Conservation (phyloP, 2,329 filamentous ascomycete species). For the Monosporascus ibericus region DNA sequence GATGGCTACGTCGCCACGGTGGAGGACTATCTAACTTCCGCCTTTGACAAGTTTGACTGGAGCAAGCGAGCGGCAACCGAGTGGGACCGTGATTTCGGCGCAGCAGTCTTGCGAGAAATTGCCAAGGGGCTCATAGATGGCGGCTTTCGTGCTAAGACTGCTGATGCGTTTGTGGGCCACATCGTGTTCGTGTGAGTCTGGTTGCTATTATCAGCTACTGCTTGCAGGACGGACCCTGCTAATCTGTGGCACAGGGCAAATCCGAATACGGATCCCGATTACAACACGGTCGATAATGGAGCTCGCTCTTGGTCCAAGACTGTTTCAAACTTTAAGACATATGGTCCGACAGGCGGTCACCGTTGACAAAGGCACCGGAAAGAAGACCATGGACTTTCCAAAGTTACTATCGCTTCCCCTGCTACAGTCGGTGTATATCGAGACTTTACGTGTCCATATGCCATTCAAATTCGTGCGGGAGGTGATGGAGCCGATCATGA, state of each 20-base stretch:
- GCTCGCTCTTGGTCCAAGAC: constrained; percentile 8
- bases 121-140: constrained; percentile 12
- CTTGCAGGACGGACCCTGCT: neutral
- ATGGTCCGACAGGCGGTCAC: neutral
- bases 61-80: constrained; percentile 7
- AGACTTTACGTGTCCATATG: too few relatives aligned
- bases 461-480: too few relatives aligned
- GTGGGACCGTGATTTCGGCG: constrained; percentile 25
- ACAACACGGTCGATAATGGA: constrained; percentile 16
- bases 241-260: too few relatives aligned
- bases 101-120: constrained; percentile 13
- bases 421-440: constrained; percentile 17
- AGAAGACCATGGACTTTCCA: constrained; percentile 1
- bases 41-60: constrained; percentile 14
- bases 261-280: constrained; percentile 16
- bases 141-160: constrained; percentile 7
- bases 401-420: constrained; percentile 12
- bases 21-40: constrained; percentile 3
- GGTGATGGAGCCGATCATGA: too few relatives aligned
- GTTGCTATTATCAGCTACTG: neutral
- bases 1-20: constrained; percentile 12
- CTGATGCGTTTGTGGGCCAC: neutral
- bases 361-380: neutral
- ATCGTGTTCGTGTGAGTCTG: constrained; percentile 8
- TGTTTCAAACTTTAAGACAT: neutral